These are phyloP conservation scores for Starmera stellimalicola DNA, from an alignment of 1,139 yeast species.

Conservation along the genomic window DNA sequence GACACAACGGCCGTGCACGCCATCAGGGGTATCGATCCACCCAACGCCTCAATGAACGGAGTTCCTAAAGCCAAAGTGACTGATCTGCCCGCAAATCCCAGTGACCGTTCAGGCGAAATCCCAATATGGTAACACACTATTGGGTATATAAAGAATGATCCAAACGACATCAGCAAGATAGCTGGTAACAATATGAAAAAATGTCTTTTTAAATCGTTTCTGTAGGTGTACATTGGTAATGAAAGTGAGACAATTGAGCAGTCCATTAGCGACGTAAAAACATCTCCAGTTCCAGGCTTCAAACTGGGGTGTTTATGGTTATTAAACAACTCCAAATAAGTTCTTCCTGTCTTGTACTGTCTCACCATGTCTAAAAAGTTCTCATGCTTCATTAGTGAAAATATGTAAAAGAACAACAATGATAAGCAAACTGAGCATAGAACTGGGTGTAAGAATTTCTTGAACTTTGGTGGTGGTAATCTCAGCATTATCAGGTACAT, in stretches of 20 bases:
- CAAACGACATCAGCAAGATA: slow-evolving; percentile 42
- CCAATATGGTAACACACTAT: slow-evolving; percentile 57
- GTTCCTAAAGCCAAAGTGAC: slow-evolving; percentile 78
- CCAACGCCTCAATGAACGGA: slow-evolving; percentile 55
- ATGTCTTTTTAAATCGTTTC: slow-evolving; percentile 52
- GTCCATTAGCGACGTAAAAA: slow-evolving; percentile 62
- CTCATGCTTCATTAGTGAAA: slow-evolving; percentile 42
- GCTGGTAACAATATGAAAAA: slow-evolving; percentile 53
- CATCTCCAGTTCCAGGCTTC: slow-evolving; percentile 80
- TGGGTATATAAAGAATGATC: slow-evolving; percentile 63
- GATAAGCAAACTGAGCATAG: slow-evolving; percentile 53
- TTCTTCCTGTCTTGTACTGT: slow-evolving; percentile 61
- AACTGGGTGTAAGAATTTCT: slow-evolving; percentile 59
- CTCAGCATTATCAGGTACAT: slow-evolving; percentile 46
- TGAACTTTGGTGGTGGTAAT: slow-evolving; percentile 44
- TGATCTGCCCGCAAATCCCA: slow-evolving; percentile 73
- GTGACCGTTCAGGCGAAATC: slow-evolving; percentile 45
- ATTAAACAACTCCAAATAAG: slow-evolving; percentile 49
- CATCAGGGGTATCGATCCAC: slow-evolving; percentile 64
- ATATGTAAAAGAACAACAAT: slow-evolving; percentile 51
- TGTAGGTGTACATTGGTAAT: slow-evolving; percentile 68
- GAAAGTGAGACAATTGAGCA: slow-evolving; percentile 68
- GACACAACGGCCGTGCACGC: slow-evolving; percentile 74
- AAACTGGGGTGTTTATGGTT: slow-evolving; percentile 19
- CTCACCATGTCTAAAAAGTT: slow-evolving; percentile 41